Evolutionary conservation across 345 rosid species (phyloP).

Genomic region (Aquilaria yunnanensis): DNA sequence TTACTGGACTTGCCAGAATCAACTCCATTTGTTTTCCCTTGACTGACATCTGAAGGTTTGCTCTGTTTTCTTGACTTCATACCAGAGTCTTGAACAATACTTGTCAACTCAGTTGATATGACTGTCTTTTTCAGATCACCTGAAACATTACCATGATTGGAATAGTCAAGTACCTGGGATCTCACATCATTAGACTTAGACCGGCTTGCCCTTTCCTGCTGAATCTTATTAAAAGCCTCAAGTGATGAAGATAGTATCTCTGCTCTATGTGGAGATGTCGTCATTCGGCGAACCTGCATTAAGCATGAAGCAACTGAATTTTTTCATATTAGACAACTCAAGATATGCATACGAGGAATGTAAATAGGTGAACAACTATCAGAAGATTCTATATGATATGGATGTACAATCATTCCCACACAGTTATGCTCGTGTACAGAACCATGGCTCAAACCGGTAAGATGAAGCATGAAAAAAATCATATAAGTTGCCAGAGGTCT

Average conservation of each 20-base stretch:
- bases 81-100: conserved; percentile 19
- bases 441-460: background rate
- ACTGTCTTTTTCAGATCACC: conserved; percentile 20
- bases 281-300: conserved; percentile 72
- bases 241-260: conserved; percentile 69
- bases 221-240: conserved; percentile 72
- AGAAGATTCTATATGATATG: too few relatives aligned
- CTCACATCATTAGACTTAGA: conserved; percentile 18
- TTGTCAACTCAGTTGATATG: conserved; percentile 17
- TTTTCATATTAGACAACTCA: conserved; percentile 19
- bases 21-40: conserved; percentile 17
- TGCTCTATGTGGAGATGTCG: conserved; percentile 67
- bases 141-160: conserved; percentile 17
- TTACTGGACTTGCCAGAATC: conserved; percentile 35
- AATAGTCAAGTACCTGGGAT: conserved; percentile 23
- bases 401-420: too few relatives aligned
- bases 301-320: conserved; percentile 16
- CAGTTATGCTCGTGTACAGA: background rate
- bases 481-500: too few relatives aligned
- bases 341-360: conserved; percentile 1
- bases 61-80: conserved; percentile 25
- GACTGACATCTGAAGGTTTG: conserved; percentile 22
- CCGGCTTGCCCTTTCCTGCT: conserved; percentile 48
- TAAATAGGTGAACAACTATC: background rate
- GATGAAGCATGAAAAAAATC: background rate